Percentiles rank a stretch among this genome's conserved stretches.
These are phyloP conservation scores for Flaveria trinervia DNA, from an alignment of 129 eudicot species.

Conservation along the genomic window DNA sequence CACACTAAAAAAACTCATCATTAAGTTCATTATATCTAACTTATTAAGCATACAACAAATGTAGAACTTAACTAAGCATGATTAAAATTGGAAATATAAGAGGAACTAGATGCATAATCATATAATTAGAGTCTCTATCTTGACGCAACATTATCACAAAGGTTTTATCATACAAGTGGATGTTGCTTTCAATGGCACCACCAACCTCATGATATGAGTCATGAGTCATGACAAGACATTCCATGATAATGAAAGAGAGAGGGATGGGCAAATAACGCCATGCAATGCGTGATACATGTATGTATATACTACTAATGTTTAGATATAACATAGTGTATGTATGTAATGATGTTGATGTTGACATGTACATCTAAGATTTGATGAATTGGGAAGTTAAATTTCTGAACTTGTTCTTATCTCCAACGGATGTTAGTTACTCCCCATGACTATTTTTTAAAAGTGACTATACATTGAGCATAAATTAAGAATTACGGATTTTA, in stretches of 20 bases:
- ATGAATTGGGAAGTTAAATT: conserved; percentile 16
- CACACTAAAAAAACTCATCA: background rate
- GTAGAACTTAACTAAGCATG: background rate
- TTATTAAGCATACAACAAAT: background rate
- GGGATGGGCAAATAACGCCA: conserved; percentile 28
- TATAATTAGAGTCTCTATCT: conserved; percentile 26
- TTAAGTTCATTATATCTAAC: background rate
- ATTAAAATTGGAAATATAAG: conserved; percentile 1
- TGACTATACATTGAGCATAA: conserved; percentile 5
- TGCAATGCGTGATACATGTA: conserved; percentile 20
- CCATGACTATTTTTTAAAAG: background rate
- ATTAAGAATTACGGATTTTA: background rate
- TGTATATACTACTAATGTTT: conserved; percentile 17
- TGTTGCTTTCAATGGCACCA: conserved; percentile 35
- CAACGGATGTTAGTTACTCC: conserved; percentile 30
- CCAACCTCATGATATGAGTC: conserved; percentile 35
- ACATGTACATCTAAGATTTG: conserved; percentile 26
- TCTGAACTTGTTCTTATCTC: conserved; percentile 31
- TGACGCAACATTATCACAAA: conserved; percentile 28
- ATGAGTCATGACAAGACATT: conserved; percentile 36
- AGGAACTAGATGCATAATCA: conserved; percentile 17
- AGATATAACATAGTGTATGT: conserved; percentile 15
- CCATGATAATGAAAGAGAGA: conserved; percentile 38
- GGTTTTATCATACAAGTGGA: conserved; percentile 30
- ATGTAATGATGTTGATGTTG: conserved; percentile 33